These are phyloP conservation scores for Myxozyma neglecta DNA, from an alignment of 805 yeast genomes.

Conservation along the genomic window DNA sequence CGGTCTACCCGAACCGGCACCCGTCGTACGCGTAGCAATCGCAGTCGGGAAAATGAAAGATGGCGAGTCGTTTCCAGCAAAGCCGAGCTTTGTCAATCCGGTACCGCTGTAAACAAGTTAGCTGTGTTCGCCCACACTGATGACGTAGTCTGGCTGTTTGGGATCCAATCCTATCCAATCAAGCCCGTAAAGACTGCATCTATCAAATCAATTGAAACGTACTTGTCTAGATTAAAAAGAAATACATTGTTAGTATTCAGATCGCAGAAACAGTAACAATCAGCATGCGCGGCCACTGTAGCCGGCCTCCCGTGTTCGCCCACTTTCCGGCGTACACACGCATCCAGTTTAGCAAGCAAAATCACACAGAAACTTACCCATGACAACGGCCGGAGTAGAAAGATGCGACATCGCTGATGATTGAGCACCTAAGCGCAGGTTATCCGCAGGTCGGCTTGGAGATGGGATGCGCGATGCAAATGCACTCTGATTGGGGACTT, in stretches of 20 bases:
- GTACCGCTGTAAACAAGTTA: slow-evolving; percentile 68
- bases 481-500: not conserved
- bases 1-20: slow-evolving; percentile 37
- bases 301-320: not conserved
- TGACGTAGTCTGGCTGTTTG: not conserved
- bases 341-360: not conserved
- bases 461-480: not conserved
- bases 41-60: slow-evolving; percentile 97
- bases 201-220: slow-evolving; percentile 22
- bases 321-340: not conserved
- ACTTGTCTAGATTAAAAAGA: slow-evolving; percentile 38
- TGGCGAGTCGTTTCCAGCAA: slow-evolving; percentile 98
- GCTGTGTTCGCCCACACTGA: not conserved
- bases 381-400: slow-evolving; percentile 78
- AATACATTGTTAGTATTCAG: not conserved
- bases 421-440: not conserved
- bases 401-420: slow-evolving; percentile 28
- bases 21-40: slow-evolving; percentile 62
- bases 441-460: not conserved
- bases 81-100: slow-evolving; percentile 94
- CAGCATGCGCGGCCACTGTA: no score
- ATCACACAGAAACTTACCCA: slow-evolving; percentile 62
- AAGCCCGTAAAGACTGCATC: not conserved
- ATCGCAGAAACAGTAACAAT: not conserved
- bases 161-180: not conserved